These are phyloP conservation scores for Magnaporthiopsis poae DNA, from an alignment of 2,329 filamentous ascomycete species.

Conservation along the genomic window DNA sequence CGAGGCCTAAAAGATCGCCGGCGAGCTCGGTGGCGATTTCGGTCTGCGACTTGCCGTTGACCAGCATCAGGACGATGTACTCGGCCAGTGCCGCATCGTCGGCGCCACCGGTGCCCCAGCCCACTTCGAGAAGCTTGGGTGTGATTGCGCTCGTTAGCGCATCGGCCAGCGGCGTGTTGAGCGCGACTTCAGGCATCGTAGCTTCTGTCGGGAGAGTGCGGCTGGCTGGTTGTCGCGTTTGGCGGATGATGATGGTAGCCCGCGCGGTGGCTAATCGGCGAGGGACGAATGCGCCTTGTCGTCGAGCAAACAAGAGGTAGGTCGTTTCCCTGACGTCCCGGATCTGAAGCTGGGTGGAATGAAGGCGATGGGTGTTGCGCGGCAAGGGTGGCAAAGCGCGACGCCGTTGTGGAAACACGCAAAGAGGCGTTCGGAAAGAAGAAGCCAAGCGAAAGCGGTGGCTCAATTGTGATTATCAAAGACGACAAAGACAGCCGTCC, in stretches of 20 bases:
- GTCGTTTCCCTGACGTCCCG: neutral
- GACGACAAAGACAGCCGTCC: neutral
- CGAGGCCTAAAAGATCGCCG: slow-evolving; percentile 72
- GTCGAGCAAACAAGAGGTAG: too few relatives aligned
- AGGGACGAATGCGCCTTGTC: neutral
- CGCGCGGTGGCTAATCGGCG: neutral
- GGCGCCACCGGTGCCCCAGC: slow-evolving; percentile 71
- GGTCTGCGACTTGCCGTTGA: slow-evolving; percentile 84
- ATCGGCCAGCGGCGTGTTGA: slow-evolving; percentile 74
- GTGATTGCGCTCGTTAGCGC: slow-evolving; percentile 75
- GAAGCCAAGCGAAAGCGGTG: neutral
- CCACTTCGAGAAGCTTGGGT: slow-evolving; percentile 83
- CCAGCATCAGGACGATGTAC: slow-evolving; percentile 95
- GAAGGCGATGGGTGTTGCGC: neutral
- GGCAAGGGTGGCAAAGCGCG: neutral
- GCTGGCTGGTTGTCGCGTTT: neutral
- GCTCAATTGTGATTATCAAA: neutral
- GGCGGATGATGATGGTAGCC: neutral
- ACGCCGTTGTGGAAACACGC: neutral
- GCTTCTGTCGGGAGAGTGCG: neutral
- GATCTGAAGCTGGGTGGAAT: neutral
- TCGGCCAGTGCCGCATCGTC: slow-evolving; percentile 80
- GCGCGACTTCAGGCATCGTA: slow-evolving; percentile 66
- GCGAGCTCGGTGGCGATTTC: slow-evolving; percentile 83
- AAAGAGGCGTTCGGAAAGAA: neutral